Evolutionary conservation across 371 early-diverging fungal species (phyloP), one percentile per base, ranked within the genome.

Genomic region (Mortierella sp.): DNA sequence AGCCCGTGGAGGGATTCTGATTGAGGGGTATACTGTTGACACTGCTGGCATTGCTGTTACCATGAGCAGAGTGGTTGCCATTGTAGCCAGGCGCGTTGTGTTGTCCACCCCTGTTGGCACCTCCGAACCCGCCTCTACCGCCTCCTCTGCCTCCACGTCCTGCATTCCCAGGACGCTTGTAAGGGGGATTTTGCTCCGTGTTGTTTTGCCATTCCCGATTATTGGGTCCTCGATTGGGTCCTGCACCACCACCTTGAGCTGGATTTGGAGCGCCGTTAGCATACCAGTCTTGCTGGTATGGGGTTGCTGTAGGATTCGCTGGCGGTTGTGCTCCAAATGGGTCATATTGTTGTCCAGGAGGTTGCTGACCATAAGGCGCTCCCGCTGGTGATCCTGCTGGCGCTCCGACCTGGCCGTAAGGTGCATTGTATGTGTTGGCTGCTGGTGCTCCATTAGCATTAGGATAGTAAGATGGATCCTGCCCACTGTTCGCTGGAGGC

Each of bases 241-340:
- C 60, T 21, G 49, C 51, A 23, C 56, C 56, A 2, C 51, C 60
- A 28, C 49, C 61, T 27, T 59, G 72, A 7, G 26, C 52, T 26
- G 50, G 61, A 21, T 42, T 61, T 21, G 50, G 54, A 6, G 63
- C 45, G 14, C 54, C 60, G 34, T 60, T 60, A 18, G 55, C 57
- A 27, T 73, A 67, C 73, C 73, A 73, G 8, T 67, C 73, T 19
- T 73, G 73, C 38, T 73, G 73, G 27, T 73, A 59, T 16, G 72
- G 71, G 27, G 58, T 48, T 9, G 52, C 63, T 1, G 53, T 52
- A 8, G 53, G 54, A 23, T 38, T 50, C 8, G 39, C 61, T 16
- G 62, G 62, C 21, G 68, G 38, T 38, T 73, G 73, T 1, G 63
- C 53, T 38, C 56, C 67, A 31, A 63, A 73, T 8, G 54, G 59